Percentiles rank a stretch among this genome's conserved stretches.
Conservation (phyloP, 176 grass and related monocot genomes). For the Aechmea fasciata region DNA sequence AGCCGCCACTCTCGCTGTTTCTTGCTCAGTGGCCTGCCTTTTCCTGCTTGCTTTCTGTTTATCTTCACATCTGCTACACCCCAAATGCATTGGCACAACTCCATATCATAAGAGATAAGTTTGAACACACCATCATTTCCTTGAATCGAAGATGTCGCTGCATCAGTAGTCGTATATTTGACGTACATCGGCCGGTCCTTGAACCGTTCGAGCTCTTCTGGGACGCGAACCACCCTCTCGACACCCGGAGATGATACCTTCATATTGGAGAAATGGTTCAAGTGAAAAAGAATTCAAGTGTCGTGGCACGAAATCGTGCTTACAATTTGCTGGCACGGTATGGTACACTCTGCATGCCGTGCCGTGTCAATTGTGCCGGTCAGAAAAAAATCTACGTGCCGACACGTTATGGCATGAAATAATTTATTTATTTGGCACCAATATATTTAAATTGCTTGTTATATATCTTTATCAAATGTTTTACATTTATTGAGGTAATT, state of each 20-base stretch:
- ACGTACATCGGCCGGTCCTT: constrained; percentile 81
- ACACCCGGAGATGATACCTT: constrained; percentile 89
- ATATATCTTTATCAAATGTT: too few relatives aligned
- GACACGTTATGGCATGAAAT: too few relatives aligned
- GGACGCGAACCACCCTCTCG: constrained; percentile 64
- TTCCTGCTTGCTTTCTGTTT: constrained; percentile 64
- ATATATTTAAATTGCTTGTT: too few relatives aligned
- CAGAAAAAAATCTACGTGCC: too few relatives aligned
- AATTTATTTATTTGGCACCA: too few relatives aligned
- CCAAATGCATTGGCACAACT: constrained; percentile 67
- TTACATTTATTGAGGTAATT: too few relatives aligned
- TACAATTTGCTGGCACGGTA: too few relatives aligned
- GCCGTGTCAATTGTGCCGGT: too few relatives aligned
- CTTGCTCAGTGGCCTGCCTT: constrained; percentile 83
- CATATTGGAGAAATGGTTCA: constrained; percentile 13
- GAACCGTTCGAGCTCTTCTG: constrained; percentile 85
- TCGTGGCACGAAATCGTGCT: too few relatives aligned
- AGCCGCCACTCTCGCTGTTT: constrained; percentile 86
- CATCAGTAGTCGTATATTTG: constrained; percentile 34
- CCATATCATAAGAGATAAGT: constrained; percentile 68
- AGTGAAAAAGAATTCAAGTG: constrained; percentile 6
- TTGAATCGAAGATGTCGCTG: constrained; percentile 17
- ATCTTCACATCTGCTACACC: constrained; percentile 87
- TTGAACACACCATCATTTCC: constrained; percentile 66
- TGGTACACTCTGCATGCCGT: too few relatives aligned